Percentiles rank a stretch among this genome's conserved stretches.
These are phyloP conservation scores for Cyberlindnera samutprakarnensis DNA, from an alignment of 805 yeast genomes.

Conservation along the genomic window DNA sequence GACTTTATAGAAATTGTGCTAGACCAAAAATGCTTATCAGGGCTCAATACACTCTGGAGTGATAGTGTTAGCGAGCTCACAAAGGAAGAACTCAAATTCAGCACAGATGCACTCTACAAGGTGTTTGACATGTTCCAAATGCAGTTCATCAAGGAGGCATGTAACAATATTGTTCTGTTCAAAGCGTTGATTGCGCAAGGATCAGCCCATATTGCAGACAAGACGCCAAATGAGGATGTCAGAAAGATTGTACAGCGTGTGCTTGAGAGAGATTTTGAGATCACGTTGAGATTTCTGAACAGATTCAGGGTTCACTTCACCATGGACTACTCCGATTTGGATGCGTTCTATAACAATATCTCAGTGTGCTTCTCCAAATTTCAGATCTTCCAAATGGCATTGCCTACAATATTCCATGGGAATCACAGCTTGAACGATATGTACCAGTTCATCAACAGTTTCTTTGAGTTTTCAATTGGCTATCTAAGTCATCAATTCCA, in stretches of 20 bases:
- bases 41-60: constrained; percentile 17
- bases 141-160: constrained; percentile 15
- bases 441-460: constrained; percentile 14
- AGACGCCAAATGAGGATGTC: constrained; percentile 6
- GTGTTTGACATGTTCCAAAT: constrained; percentile 16
- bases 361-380: constrained; percentile 19
- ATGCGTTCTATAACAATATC: constrained; percentile 14
- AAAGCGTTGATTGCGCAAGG: constrained; percentile 19
- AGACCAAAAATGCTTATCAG: constrained; percentile 18
- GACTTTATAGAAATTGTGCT: constrained; percentile 18
- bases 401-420: constrained; percentile 17
- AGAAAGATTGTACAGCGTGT: constrained; percentile 7
- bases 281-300: constrained; percentile 19
- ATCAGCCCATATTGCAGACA: constrained; percentile 13
- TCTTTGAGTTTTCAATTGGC: constrained; percentile 14
- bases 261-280: constrained; percentile 19
- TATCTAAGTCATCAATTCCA: constrained; percentile 16
- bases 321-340: constrained; percentile 4
- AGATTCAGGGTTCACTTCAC: constrained; percentile 15
- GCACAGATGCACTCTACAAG: constrained; percentile 14
- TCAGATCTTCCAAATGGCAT: constrained; percentile 19
- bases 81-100: constrained; percentile 14
- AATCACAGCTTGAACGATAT: constrained; percentile 17
- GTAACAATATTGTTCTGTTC: constrained; percentile 19
- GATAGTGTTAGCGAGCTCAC: constrained; percentile 4